Percentiles rank a stretch among this genome's conserved stretches.
phyloP scores from a whole-genome alignment of 1,284 basidiomycete genomes.

The Fomitopsis betulina region DNA sequence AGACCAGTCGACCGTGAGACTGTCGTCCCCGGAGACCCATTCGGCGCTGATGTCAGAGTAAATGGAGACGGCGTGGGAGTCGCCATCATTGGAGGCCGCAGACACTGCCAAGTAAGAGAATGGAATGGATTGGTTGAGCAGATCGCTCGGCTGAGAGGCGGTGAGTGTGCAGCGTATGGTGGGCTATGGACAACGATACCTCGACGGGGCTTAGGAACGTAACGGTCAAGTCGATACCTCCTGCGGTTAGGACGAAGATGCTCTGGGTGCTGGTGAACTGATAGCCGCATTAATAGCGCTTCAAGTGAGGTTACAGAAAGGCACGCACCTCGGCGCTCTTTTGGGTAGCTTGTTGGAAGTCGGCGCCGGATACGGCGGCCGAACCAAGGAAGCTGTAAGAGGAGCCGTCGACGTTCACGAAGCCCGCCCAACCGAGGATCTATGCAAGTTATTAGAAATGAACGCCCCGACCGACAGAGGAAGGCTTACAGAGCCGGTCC shows the following conservation, averaged over 20 bases:
- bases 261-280: slow-evolving; percentile 66
- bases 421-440: slow-evolving; percentile 66
- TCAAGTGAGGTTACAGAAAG: neutral
- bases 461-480: neutral
- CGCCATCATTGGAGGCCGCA: slow-evolving; percentile 47
- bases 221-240: slow-evolving; percentile 56
- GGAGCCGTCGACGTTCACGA: slow-evolving; percentile 54
- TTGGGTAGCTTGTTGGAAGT: slow-evolving; percentile 47
- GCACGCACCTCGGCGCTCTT: slow-evolving; percentile 45
- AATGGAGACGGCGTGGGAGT: slow-evolving; percentile 49
- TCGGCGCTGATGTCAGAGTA: slow-evolving; percentile 66
- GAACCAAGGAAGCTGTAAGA: slow-evolving; percentile 58
- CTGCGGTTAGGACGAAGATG: slow-evolving; percentile 54
- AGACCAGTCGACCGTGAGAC: slow-evolving; percentile 49
- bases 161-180: neutral
- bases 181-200: slow-evolving; percentile 24
- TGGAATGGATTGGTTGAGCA: slow-evolving; percentile 56
- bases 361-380: slow-evolving; percentile 38
- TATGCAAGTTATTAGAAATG: slow-evolving; percentile 18
- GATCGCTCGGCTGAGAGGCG: slow-evolving; percentile 40
- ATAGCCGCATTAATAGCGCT: slow-evolving; percentile 2
- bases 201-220: slow-evolving; percentile 67
- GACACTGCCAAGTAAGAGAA: slow-evolving; percentile 58
- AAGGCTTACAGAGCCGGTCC: slow-evolving; percentile 51
- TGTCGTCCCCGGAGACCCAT: slow-evolving; percentile 61